Base-by-base conservation (phyloP, 1,284 basidiomycete genomes). In the Trichosporon sp. region DNA sequence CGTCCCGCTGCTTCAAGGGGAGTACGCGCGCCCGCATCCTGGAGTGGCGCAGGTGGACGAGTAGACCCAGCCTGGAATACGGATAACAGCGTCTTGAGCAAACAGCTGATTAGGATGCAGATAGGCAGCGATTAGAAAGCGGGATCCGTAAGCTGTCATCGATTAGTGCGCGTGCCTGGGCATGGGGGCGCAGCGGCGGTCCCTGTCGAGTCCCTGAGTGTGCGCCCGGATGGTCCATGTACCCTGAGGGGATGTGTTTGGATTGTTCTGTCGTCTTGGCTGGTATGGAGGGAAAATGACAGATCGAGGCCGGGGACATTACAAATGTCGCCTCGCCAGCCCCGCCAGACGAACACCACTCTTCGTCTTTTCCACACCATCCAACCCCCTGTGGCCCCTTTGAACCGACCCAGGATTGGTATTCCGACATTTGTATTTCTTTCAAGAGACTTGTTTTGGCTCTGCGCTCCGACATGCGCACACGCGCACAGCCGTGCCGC, bases 81-180 rank as follows among this genome's bases (percentile, higher is more conserved):
- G 37, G 37, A 38, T 38, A 38, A 38, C 26, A 26, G 26, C 26
- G 37, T 38, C 37, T 10, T 38, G 7, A 38, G 10, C 16, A 8
- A 19, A 6, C 7, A 7, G 51, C 19, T 46, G 43, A 46, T 46
- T 46, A 46, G 43, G 43, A 26, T 26, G 26, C 26, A 26, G 26
- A 26, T 26, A 26, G 26, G 26, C 26, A 26, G 26, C 26, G 26
- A 26, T 26, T 26, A 26, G 26, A 26, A 26, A 12, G 35, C 35
- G 35, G 35, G 35, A 37, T 37, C 35, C 35, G 26, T 37, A 10
- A 5, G 35, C 51, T n/a, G 21, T 37, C 8, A 8, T 19, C 51
- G 51, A 54, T 54, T 54, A 54, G 51, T 54, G n/a, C 51, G 19
- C 11, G 51, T 54, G 51, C 51, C 51, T 54, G 51, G 21, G n/a